Percentiles rank a stretch among this genome's conserved stretches.
These are phyloP conservation scores for Ogataea haglerorum DNA, from an alignment of 805 yeast species.

Conservation along the genomic window DNA sequence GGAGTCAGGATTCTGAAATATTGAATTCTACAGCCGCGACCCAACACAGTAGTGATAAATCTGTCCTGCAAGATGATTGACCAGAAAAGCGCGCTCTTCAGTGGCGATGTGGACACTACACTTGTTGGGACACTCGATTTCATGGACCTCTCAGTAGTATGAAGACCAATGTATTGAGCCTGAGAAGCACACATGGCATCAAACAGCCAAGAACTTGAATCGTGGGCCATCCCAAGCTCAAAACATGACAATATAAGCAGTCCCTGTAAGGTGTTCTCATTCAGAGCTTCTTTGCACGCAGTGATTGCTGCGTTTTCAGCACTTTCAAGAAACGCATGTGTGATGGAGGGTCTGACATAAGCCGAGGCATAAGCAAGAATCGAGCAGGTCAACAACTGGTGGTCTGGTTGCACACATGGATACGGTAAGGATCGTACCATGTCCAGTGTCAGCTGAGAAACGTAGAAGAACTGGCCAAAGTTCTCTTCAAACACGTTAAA, in stretches of 20 bases:
- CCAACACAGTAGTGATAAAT: slow-evolving; percentile 32
- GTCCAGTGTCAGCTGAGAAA: slow-evolving; percentile 21
- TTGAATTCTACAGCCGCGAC: slow-evolving; percentile 35
- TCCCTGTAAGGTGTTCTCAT: slow-evolving; percentile 28
- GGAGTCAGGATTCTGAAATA: slow-evolving; percentile 33
- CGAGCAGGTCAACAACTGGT: slow-evolving; percentile 28
- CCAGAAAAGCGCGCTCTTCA: slow-evolving; percentile 30
- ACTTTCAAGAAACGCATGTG: slow-evolving; percentile 14
- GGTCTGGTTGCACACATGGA: slow-evolving; percentile 27
- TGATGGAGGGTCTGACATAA: slow-evolving; percentile 19
- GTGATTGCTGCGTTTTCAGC: slow-evolving; percentile 25
- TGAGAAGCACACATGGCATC: slow-evolving; percentile 33
- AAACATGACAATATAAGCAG: slow-evolving; percentile 31
- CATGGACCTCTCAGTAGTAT: background rate
- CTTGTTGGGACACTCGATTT: background rate
- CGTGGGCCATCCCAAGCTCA: slow-evolving; percentile 34
- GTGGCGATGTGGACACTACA: slow-evolving; percentile 18
- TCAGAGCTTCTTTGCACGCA: slow-evolving; percentile 23
- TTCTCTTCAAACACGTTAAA: slow-evolving; percentile 23
- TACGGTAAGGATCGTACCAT: slow-evolving; percentile 27
- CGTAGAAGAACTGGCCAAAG: slow-evolving; percentile 29
- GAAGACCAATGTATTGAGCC: slow-evolving; percentile 26
- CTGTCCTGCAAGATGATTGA: slow-evolving; percentile 33
- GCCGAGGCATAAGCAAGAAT: slow-evolving; percentile 31
- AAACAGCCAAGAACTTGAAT: slow-evolving; percentile 32